These are phyloP conservation scores for Globomyces pollinis-pini DNA, from an alignment of 192 early-diverging fungal species.

Conservation along the genomic window DNA sequence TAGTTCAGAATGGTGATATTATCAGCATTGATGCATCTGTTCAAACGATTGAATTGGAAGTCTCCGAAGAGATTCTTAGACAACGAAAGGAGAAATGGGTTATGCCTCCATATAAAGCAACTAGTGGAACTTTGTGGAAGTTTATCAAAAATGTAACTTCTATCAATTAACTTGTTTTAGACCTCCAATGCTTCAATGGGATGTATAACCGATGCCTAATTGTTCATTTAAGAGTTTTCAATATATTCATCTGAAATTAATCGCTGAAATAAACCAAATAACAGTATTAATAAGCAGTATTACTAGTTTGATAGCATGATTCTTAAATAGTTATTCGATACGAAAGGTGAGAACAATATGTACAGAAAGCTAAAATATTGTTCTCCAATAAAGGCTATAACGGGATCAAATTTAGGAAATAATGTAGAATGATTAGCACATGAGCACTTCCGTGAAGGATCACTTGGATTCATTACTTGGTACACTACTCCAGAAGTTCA, in stretches of 20 bases:
- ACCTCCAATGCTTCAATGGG: constrained; percentile 35
- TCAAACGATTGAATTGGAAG: constrained; percentile 67
- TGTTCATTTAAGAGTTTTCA: too few species aligned
- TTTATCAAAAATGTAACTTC: constrained; percentile 67
- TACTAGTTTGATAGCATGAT: too few species aligned
- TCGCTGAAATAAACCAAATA: too few species aligned
- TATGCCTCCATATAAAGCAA: constrained; percentile 83
- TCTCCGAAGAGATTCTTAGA: constrained; percentile 70
- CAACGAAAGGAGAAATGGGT: constrained; percentile 64
- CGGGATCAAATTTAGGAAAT: constrained; percentile 97
- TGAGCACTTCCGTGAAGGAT: constrained; percentile 96
- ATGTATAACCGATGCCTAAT: constrained; percentile 34
- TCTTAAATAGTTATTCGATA: constrained; percentile 93
- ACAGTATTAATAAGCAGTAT: too few species aligned
- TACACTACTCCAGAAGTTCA: constrained; percentile 98
- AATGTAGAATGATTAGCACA: constrained; percentile 96
- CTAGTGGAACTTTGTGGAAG: constrained; percentile 82
- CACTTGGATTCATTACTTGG: constrained; percentile 98
- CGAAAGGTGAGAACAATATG: constrained; percentile 96
- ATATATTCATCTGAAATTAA: too few species aligned
- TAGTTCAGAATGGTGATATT: constrained; percentile 82
- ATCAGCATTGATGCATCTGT: constrained; percentile 82
- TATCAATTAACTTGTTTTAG: constrained; percentile 9
- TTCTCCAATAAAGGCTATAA: constrained; percentile 93
- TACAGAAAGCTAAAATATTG: constrained; percentile 37